Evolutionary conservation across 2,329 filamentous ascomycete genomes (phyloP), one percentile per base, ranked within the genome.

Genomic region (Colletotrichum truncatum): DNA sequence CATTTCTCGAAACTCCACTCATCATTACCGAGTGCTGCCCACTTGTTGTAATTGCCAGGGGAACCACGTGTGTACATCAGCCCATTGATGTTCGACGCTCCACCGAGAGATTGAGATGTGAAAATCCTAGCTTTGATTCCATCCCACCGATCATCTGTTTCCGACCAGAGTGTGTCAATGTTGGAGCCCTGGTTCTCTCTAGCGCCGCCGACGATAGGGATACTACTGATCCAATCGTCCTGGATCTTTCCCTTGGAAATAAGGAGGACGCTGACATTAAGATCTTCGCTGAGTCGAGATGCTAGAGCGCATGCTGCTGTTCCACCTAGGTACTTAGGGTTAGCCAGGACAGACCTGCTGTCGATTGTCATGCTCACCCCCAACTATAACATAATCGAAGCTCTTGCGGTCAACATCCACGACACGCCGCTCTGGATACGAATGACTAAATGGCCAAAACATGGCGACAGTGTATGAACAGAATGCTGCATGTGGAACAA

Each of bases 261-360:
- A 4, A 82, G 70, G 2, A 81, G 73, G 4, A 83, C 77, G 1
- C 70, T 73, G 14, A 76, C 72, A n/a, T 70, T 60, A 8, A 73
- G 73, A 57, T 78, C 74, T 59, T 81, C 77, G 12, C 74, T 77
- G 1, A 85, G 74, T 36, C 82, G 77, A 21, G 79, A 79, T 4
- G 82, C 83, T 52, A 85, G 64, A 2, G 81, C 80, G 71, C 81
- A 82, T 26, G 82, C 82, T 28, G 82, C 80, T 3, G 82, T 84
- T 21, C 83, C 82, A 39, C 81, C 81, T 74, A 45, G 7, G 9
- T 8, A 1, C 30, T 51, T 12, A 56, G 10, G 23, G 1, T 12
- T 16, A 21, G 32, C 16, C 8, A 6, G 12, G 46, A 9, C 28
- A 8, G 6, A 21, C 5, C 26, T 28, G 16, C 26, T 28, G 32